Base-by-base conservation (phyloP, 768 basidiomycete species). In the Auriscalpium orientale region DNA sequence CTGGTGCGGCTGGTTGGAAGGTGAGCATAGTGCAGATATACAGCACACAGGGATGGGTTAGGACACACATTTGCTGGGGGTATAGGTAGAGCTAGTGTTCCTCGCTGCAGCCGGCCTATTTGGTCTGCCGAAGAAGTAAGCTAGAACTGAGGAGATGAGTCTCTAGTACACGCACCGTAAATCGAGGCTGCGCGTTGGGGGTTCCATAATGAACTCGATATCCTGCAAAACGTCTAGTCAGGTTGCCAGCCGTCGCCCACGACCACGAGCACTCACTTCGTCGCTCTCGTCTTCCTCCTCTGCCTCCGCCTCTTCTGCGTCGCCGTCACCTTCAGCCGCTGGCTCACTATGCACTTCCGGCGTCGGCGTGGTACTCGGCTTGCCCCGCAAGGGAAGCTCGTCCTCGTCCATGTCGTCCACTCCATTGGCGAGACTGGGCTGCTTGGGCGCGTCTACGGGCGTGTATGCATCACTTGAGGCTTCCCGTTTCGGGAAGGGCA, bases 151-250 rank as follows among this genome's bases (percentile, higher is more conserved):
- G 38, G 11, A 52, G 54, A 46, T 56, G 57, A 34, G 22, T 43
- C 40, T 4, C 37, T 36, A 50, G 18, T 8, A 20, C 38, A 60
- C 73, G 53, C 66, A 86, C 86, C 89, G 79, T 64, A 91, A 82
- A 72, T 92, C 89, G 18, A 89, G 71, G 5, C 84, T 87, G 54
- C 83, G 84, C 16, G 82, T 70, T 9, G 83, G 74, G 2, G 83
- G 83, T 64, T 95, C 91, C 82, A 91, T 86, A 54, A 95, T 92
- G 62, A 95, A 89, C 74, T 95, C 93, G 59, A 95, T 78, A 67
- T 95, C 85, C 87, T 91, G 62, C 12, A 11, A 28, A 21, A 21
- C 38, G 35, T 1, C 28, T 5, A 28, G 28, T 28, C 28, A 28
- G 28, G 28, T 28, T 28, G 22, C 15, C n/a, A 35, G 43, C 49